Evolutionary conservation across 2,329 filamentous ascomycete genomes (phyloP).

Genomic region (Aspergillus sp.): DNA sequence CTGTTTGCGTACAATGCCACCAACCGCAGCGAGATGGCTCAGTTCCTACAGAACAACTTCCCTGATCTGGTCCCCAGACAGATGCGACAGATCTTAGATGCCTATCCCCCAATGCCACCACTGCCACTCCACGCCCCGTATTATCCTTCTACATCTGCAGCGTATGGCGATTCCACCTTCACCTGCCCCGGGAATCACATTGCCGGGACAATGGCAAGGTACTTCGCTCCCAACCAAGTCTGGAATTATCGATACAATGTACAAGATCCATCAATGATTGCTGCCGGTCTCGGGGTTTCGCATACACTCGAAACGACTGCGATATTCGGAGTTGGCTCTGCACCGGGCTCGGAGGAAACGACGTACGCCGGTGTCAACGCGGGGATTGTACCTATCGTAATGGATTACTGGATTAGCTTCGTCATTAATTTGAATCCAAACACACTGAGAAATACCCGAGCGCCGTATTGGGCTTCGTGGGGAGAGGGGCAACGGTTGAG

Average conservation of each 20-base stretch:
- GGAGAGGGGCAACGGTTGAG: slow-evolving; percentile 4
- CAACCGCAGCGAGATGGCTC: slow-evolving; percentile 43
- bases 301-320: slow-evolving; percentile 29
- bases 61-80: slow-evolving; percentile 48
- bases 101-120: slow-evolving; percentile 45
- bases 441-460: slow-evolving; percentile 19
- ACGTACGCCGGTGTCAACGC: slow-evolving; percentile 29
- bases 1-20: slow-evolving; percentile 44
- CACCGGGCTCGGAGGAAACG: slow-evolving; percentile 6
- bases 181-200: slow-evolving; percentile 42
- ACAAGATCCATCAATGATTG: slow-evolving; percentile 32
- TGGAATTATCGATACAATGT: slow-evolving; percentile 50
- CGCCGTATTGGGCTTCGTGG: slow-evolving; percentile 21
- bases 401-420: slow-evolving; percentile 45
- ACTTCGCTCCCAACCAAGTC: slow-evolving; percentile 23
- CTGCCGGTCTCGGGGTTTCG: slow-evolving; percentile 31
- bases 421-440: slow-evolving; percentile 37
- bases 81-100: slow-evolving; percentile 43
- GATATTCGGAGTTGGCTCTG: slow-evolving; percentile 16
- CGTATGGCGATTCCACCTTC: slow-evolving; percentile 47
- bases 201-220: slow-evolving; percentile 22
- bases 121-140: slow-evolving; percentile 28
- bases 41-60: slow-evolving; percentile 54
- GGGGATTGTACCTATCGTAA: slow-evolving; percentile 26
- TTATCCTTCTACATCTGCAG: slow-evolving; percentile 32